Base-by-base conservation (phyloP, 2,329 filamentous ascomycete genomes). In the Fusarium devonianum region DNA sequence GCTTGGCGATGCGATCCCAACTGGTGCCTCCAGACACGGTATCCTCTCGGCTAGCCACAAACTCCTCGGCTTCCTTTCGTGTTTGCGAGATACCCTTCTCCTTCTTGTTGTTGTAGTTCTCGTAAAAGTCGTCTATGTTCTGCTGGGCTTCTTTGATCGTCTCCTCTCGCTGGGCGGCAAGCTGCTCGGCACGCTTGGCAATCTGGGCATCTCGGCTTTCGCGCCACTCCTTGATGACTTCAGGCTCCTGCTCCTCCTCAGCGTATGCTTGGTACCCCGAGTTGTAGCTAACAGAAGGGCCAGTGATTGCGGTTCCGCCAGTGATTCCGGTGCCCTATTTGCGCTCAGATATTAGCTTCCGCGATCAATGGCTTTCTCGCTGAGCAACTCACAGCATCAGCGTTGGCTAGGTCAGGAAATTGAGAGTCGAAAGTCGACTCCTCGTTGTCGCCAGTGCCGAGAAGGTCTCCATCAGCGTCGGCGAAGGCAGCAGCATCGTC, bases 71-170 rank as follows among this genome's bases (percentile, higher is more conserved):
- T 65, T 99, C 94, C 72, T 89, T 88, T 66, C 88, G 85, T 47
- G 93, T 94, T 78, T 96, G 90, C 16, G 88, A 81, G 62, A 97
- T 88, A 51, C 84, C 85, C 82, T 97, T 97, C 72, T 99, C 94
- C 73, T 94, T 93, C 78, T 97, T 96, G 73, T 88, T 87, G 79
- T 97, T 97, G 80, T 99, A 99, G 75, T 96, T 97, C 70, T 97
- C 92, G 80, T 99, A 99, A 77, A 97, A 99, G 72, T 97, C 94
- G 71, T 99, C 94, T 59, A 99, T 96, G 72, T 95, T 94, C 71
- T 92, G 84, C 69, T 92, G 91, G 9, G 94, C 94, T 64, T 94
- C 91, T 71, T 90, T 86, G 69, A 97, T 78, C 2, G 92, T 97
- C 71, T 93, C 87, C 56, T 85, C 83, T 71, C 94, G 94, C 76